Evolutionary conservation across 2,329 filamentous ascomycete species (phyloP), one percentile per base, ranked within the genome.

Genomic region (Phymatotrichopsis omnivora): DNA sequence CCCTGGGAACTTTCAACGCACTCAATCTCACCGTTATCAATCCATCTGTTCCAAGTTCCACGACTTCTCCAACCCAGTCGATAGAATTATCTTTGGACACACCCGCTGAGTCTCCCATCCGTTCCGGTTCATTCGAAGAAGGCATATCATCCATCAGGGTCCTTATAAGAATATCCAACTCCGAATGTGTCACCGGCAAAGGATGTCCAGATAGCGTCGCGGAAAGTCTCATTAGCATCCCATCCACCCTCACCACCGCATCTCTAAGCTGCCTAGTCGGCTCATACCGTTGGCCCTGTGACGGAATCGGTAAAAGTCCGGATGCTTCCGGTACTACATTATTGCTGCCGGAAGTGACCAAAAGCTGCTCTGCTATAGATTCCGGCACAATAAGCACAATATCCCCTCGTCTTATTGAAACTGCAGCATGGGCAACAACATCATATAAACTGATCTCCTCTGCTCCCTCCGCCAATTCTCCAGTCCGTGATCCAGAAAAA

Each of bases 381-480:
- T 57, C 56, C 12, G 68, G 64, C 14, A 56, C 56, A 10, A 76
- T 57, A 8, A 75, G 57, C 2, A 75, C 73, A 43, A 74, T 68
- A 56, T 76, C 73, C 6, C 69, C 69, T 48, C 68, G 61, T 30
- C 66, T 62, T 29, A 69, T 66, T 29, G 66, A 68, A 37, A 77
- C 53, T 5, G 64, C 65, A n/a, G 65, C 64, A 27, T 69, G 68
- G 2, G 66, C 66, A 43, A 65, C 64, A 27, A 78, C 68, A 50
- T 78, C 75, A 57, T 78, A 78, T 30, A 77, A 56, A 46, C 73
- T 76, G 20, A 76, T 66, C 30, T 75, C 68, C 53, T 74, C 69
- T 23, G 63, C 56, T 5, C 55, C 50, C 19, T 67, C 62, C 14
- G 57, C 49, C 1, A 73, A 62, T 3, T 58, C 55, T 2, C 71